These are phyloP conservation scores for Periconia macrospinosa DNA, from an alignment of 2,329 filamentous ascomycete species.

Conservation along the genomic window DNA sequence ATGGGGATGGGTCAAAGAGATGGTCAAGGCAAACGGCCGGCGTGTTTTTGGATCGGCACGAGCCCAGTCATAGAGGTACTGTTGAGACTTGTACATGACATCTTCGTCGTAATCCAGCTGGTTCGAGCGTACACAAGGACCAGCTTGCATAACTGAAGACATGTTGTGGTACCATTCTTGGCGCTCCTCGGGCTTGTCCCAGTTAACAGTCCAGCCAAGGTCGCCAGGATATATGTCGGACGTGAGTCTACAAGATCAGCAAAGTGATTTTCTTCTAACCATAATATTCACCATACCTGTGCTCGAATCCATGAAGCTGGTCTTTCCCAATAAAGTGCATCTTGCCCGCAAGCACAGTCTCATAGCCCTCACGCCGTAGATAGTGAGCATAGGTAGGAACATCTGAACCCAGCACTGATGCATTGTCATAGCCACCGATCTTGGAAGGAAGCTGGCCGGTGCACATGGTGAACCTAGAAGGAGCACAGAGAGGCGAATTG, in stretches of 20 bases:
- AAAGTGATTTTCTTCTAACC: slow-evolving; percentile 1
- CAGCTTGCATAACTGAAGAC: slow-evolving; percentile 88
- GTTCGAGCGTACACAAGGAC: slow-evolving; percentile 86
- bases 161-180: slow-evolving; percentile 95
- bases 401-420: slow-evolving; percentile 79
- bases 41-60: slow-evolving; percentile 70
- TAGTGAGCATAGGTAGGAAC: slow-evolving; percentile 93
- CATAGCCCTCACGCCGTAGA: slow-evolving; percentile 79
- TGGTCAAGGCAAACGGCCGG: slow-evolving; percentile 82
- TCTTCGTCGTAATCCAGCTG: slow-evolving; percentile 96
- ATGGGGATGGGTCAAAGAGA: slow-evolving; percentile 92
- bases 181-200: slow-evolving; percentile 82
- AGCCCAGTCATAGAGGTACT: slow-evolving; percentile 89
- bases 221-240: slow-evolving; percentile 94
- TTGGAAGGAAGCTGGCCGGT: slow-evolving; percentile 88
- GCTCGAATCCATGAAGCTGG: slow-evolving; percentile 92
- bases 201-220: slow-evolving; percentile 93
- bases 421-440: slow-evolving; percentile 92
- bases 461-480: slow-evolving; percentile 92
- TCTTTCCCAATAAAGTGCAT: slow-evolving; percentile 95
- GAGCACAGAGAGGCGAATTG: slow-evolving; percentile 88
- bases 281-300: slow-evolving; percentile 41
- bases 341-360: slow-evolving; percentile 89
- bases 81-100: slow-evolving; percentile 87
- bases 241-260: slow-evolving; percentile 63